Percentiles rank a stretch among this genome's conserved stretches.
Conservation (phyloP, 208 protist genomes). For the Acanthamoeba royreba region DNA sequence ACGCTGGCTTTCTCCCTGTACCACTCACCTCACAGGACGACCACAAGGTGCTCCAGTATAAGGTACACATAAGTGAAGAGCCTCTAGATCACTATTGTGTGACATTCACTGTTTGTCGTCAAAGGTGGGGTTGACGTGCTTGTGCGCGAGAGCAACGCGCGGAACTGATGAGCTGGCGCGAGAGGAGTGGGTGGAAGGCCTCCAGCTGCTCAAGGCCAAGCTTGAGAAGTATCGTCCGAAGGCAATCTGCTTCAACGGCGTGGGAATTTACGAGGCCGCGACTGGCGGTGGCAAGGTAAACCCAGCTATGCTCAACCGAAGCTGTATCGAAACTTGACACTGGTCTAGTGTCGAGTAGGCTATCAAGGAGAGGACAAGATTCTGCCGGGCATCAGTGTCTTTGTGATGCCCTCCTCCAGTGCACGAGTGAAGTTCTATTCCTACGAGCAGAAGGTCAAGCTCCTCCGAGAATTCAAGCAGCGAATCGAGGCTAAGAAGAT, state of each 20-base stretch:
- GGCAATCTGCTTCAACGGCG: constrained; percentile 17
- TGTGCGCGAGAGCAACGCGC: neutral
- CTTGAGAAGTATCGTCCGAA: neutral
- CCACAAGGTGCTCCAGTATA: neutral
- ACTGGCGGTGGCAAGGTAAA: neutral
- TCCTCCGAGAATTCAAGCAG: neutral
- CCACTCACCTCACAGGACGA: neutral
- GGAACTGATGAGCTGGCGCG: neutral
- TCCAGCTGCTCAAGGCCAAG: neutral
- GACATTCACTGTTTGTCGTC: neutral
- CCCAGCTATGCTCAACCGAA: too few species aligned
- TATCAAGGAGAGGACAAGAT: neutral
- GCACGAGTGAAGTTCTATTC: constrained; percentile 1
- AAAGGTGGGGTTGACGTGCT: neutral
- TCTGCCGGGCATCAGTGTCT: neutral
- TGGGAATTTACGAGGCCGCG: neutral
- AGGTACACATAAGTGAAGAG: neutral
- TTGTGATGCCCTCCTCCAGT: constrained; percentile 25
- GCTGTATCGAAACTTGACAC: too few species aligned
- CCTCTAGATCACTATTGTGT: neutral
- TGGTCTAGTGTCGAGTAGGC: neutral
- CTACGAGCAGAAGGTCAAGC: constrained; percentile 26
- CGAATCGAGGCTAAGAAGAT: neutral
- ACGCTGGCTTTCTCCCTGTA: neutral
- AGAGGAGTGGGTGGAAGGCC: neutral